phyloP scores from a whole-genome alignment of 192 early-diverging fungal genomes.

The Piromyces finnis region DNA sequence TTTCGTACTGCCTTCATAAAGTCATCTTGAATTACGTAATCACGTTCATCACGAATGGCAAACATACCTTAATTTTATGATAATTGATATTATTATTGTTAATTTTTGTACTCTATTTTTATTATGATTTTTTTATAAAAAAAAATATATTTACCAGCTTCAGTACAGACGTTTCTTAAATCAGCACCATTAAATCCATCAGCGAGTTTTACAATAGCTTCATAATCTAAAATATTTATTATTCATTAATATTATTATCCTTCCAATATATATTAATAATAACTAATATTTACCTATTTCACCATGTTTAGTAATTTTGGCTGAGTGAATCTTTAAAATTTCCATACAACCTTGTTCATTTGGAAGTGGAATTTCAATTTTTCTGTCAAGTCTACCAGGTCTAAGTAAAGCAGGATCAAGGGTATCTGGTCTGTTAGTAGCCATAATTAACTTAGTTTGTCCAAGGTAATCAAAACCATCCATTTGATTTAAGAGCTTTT shows the following conservation, averaged over 20 bases:
- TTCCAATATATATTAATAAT: too few relatives aligned
- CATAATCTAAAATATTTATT: slow-evolving; percentile 52
- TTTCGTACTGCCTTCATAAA: slow-evolving; percentile 99
- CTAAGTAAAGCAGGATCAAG: slow-evolving; percentile 93
- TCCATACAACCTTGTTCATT: slow-evolving; percentile 95
- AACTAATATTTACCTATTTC: slow-evolving; percentile 53
- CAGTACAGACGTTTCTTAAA: slow-evolving; percentile 96
- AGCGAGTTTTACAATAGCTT: slow-evolving; percentile 92
- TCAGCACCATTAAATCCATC: slow-evolving; percentile 99
- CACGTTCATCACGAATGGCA: slow-evolving; percentile 96
- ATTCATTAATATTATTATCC: too few relatives aligned
- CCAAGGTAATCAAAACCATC: slow-evolving; percentile 98
- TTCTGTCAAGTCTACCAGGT: slow-evolving; percentile 91
- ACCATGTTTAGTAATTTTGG: slow-evolving; percentile 82
- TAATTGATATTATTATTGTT: not conserved
- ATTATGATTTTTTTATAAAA: too few relatives aligned
- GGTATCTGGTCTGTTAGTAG: slow-evolving; percentile 97
- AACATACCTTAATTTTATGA: slow-evolving; percentile 58
- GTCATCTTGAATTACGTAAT: slow-evolving; percentile 95
- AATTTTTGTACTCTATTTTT: too few relatives aligned
- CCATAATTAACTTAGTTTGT: slow-evolving; percentile 98
- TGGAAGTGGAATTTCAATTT: slow-evolving; percentile 97
- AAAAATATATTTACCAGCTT: slow-evolving; percentile 69
- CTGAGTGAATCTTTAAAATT: slow-evolving; percentile 93
- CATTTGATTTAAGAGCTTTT: slow-evolving; percentile 87